Evolutionary conservation across 108 stramenopile genomes (phyloP), one percentile per base, ranked within the genome.

Genomic region (Nitzschia sp.): DNA sequence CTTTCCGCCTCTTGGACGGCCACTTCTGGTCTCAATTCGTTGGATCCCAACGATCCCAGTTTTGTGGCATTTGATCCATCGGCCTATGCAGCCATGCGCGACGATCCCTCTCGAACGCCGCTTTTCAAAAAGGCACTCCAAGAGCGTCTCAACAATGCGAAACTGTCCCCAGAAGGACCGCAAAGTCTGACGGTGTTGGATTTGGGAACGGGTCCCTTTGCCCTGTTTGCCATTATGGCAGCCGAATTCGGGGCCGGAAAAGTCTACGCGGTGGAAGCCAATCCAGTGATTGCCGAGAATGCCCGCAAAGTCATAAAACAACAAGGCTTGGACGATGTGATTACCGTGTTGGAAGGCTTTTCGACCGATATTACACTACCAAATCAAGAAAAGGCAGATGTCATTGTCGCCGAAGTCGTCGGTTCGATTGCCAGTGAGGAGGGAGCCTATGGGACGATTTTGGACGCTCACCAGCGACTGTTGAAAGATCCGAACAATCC

Each of bases 181-280:
- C n/a, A n/a, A n/a, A n/a, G n/a, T n/a, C n/a, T n/a, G n/a, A n/a
- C n/a, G n/a, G n/a, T 69, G 71, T 38, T 81, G 83, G 15, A 80
- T 89, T 8, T 21, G 64, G 6, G 58, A 71, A 31, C 85, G 0
- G 88, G 85, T 15, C 85, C 88, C 6, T 85, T 80, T 66, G 83
- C 83, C 11, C 29, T 84, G 9, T 85, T 89, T 75, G 85, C 84
- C n/a, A 64, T 89, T 25, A 64, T 80, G 23, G 88, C 88, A 0
- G 88, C 85, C 19, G 79, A 81, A 63, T 32, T 58, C 22, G 88
- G 88, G 9, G 88, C 88, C 15, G 66, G 77, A 13, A 75, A 85
- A 30, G 88, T 89, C 13, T 86, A 78, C 61, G 88, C 88, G 30
- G 77, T 89, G 53, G 88, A 89, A 70, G 88, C 85, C 17, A 74